Percentiles rank a stretch among this genome's conserved stretches.
Conservation (phyloP, 2,329 filamentous ascomycete species). For the Rhynchosporium graminicola region DNA sequence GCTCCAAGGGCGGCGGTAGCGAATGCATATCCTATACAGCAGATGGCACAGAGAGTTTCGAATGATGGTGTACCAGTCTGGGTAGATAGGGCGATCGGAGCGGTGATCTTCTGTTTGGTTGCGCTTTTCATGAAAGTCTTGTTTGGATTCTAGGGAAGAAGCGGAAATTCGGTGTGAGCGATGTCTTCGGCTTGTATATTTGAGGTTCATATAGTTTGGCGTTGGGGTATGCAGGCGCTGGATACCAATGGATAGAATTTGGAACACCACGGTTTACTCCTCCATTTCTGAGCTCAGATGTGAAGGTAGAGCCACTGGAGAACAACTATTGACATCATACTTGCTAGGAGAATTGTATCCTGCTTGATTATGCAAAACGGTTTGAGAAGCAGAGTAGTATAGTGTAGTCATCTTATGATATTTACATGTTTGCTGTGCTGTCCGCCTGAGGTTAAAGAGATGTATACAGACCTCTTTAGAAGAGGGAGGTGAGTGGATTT, state of each 20-base stretch:
- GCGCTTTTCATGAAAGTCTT: constrained; percentile 66
- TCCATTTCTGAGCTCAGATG: background rate
- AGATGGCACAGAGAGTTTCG: constrained; percentile 34
- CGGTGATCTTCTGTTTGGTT: constrained; percentile 67
- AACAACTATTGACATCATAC: no score
- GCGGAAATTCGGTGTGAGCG: background rate
- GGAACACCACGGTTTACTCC: background rate
- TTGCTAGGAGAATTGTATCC: no score
- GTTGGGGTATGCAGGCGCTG: constrained; percentile 8
- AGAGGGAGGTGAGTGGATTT: no score
- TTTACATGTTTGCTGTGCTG: no score
- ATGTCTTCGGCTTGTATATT: background rate
- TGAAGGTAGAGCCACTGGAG: no score
- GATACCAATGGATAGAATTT: constrained; percentile 16
- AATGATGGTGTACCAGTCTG: constrained; percentile 65
- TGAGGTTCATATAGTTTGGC: background rate
- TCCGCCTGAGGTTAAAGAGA: no score
- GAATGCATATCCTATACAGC: constrained; percentile 19
- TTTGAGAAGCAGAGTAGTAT: no score
- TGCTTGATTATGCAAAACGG: no score
- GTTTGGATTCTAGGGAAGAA: constrained; percentile 25
- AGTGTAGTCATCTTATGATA: no score
- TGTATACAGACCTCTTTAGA: no score
- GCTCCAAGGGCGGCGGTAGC: constrained; percentile 8
- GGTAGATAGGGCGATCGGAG: constrained; percentile 80